Conservation (phyloP, 805 yeast genomes). For the Brettanomyces nanus region DNA sequence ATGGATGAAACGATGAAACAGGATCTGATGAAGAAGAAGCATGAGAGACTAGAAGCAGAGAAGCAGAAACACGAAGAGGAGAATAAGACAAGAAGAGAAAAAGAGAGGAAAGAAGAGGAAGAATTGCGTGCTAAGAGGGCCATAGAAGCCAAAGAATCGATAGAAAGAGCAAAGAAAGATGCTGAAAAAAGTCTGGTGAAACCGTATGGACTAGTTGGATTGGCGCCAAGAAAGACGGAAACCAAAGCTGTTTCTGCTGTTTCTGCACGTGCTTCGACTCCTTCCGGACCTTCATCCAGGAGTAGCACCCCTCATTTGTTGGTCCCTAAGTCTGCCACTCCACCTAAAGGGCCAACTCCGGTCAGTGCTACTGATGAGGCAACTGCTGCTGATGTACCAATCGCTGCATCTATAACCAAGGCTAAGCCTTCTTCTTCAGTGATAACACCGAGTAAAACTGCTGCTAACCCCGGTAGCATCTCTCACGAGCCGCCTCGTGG, state of each 20-base stretch:
- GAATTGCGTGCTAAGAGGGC: slow-evolving; percentile 8
- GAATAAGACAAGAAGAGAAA: slow-evolving; percentile 6
- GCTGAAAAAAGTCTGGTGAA: slow-evolving; percentile 7
- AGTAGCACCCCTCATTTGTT: too few species aligned
- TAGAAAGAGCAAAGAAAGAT: slow-evolving; percentile 1
- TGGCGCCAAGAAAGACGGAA: slow-evolving; percentile 5
- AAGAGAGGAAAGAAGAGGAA: slow-evolving; percentile 9
- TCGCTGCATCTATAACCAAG: too few species aligned
- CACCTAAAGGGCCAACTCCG: too few species aligned
- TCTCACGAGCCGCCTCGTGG: too few species aligned
- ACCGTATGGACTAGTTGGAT: slow-evolving; percentile 25
- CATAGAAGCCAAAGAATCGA: slow-evolving; percentile 5
- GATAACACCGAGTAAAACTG: too few species aligned
- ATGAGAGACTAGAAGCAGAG: slow-evolving; percentile 9
- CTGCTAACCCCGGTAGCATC: too few species aligned
- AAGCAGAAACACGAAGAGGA: slow-evolving; percentile 16
- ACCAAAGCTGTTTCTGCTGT: not conserved
- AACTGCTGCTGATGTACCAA: too few species aligned
- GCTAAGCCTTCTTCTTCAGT: too few species aligned
- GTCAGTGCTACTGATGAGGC: too few species aligned
- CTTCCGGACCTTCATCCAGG: too few species aligned
- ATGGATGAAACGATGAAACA: slow-evolving; percentile 36
- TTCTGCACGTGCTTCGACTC: not conserved
- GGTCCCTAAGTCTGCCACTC: too few species aligned
- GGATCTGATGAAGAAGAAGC: slow-evolving; percentile 17